Evolutionary conservation across 345 rosid species (phyloP), one percentile per base, ranked within the genome.

Genomic region (Camelina neglecta): DNA sequence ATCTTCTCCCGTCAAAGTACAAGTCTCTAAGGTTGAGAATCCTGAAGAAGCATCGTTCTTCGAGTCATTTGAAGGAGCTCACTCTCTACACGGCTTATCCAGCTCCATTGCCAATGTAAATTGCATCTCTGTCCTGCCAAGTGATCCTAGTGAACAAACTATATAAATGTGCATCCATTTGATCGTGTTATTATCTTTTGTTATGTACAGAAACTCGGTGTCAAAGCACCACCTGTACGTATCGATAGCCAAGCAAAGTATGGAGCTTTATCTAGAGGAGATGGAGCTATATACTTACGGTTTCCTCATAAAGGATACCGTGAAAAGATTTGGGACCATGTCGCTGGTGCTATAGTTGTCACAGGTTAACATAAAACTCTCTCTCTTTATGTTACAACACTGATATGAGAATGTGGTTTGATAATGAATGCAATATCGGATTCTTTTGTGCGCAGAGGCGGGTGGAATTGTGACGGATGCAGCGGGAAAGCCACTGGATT

Each of bases 281-380:
- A 95, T 80, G 98, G 99, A 75, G 90, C 93, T 23, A 90, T 95
- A 58, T 95, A 92, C 80, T 67, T 95, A 60, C 84, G 97, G 55
- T 83, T 93, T 64, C 94, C 98, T 45, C 94, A 74, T 60, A 81
- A 84, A 84, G 99, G 99, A 45, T 92, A 95, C 77, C 89, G 88
- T 7, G 98, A 95, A 79, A 95, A 92, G 78, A 95, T 92, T 81
- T 92, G 98, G 98, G 98, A 95, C 82, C 99, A 95, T 83, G 99
- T 96, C 63, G 99, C 98, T 16, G 97, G 99, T 23, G 85, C 79
- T 75, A 89, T 95, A 31, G 96, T 95, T 55, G 97, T 92, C 7
- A 86, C 93, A 62, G 98, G 98, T 92, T 26, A 89, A 68, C 29
- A 15, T 24, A 62, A 60, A 69, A 3, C 39, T 64, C 60, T 23